These are phyloP conservation scores for Aspergillus bridgeri DNA, from an alignment of 495 filamentous ascomycete genomes.

Conservation along the genomic window DNA sequence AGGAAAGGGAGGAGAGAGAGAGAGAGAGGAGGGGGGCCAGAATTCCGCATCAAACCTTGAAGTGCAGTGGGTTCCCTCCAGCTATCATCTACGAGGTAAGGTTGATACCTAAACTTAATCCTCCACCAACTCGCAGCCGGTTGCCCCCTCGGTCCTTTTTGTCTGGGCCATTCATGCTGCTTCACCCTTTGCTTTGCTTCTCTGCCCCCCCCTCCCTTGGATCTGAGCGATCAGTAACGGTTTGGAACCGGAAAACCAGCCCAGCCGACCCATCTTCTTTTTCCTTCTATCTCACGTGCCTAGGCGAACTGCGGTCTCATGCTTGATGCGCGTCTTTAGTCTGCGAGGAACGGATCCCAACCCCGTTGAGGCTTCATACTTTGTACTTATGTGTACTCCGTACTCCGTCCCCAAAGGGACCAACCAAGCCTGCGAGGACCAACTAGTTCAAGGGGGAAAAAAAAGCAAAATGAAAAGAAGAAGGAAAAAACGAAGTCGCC, in stretches of 20 bases:
- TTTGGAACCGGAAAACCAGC: background rate
- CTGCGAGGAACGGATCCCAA: too few species aligned
- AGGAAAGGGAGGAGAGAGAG: background rate
- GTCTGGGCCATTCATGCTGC: background rate
- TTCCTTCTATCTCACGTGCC: background rate
- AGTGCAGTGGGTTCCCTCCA: background rate
- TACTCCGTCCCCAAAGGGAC: background rate
- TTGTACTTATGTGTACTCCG: background rate
- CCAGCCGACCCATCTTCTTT: background rate
- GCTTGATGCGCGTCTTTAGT: background rate
- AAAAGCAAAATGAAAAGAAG: background rate
- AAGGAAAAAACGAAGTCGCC: background rate
- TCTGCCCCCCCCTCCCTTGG: background rate
- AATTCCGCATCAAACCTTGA: background rate
- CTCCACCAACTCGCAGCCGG: background rate
- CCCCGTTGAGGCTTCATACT: too few species aligned
- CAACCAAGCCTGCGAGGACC: background rate
- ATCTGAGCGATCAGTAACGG: conserved; percentile 1
- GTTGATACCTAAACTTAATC: conserved; percentile 15
- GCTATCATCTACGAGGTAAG: conserved; percentile 3
- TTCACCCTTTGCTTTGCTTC: background rate
- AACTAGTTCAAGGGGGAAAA: background rate
- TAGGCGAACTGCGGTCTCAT: background rate
- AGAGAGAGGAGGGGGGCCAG: background rate
- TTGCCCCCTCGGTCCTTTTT: background rate